Base-by-base conservation (phyloP, 2,329 filamentous ascomycete species). In the Colletotrichum graminicola region DNA sequence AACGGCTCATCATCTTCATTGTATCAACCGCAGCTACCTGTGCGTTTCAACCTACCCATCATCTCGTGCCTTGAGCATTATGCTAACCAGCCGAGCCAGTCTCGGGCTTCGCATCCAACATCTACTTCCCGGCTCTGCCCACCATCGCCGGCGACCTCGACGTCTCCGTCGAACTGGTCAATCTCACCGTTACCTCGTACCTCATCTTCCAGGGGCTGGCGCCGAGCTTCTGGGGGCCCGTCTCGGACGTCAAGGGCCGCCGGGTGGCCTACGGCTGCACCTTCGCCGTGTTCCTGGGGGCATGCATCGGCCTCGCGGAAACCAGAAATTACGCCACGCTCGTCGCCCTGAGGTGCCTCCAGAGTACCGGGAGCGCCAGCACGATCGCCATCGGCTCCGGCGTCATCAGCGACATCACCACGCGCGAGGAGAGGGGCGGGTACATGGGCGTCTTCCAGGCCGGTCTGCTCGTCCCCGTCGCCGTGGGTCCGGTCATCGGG, bases 371-470 rank as follows among this genome's bases (percentile, higher is more conserved):
- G 0, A 87, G 84, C 71, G 86, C 84, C 45, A 86, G 86, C 8
- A 90, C 88, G 0, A 82, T 90, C 34, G 85, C 89, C 0, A 80
- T 92, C 21, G 77, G 78, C 6, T 75, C 76, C 2, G 89, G 85
- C 0, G 85, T 91, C 0, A 84, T 91, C 5, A 86, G 85, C 1
- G 90, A 92, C 74, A 82, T 91, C 5, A 85, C 85, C 0, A 89
- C 87, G 0, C 84, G 84, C 1, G 83, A 84, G 0, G 89, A 92
- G 75, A 82, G 90, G 57, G 88, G 88, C 23, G 79, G 82, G 10
- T 87, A 86, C 75, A 85, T 90, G 74, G 88, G 84, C 51, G 83
- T 83, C 74, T 85, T 83, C 59, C 83, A 82, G 57, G 45, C 76
- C 3, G 78, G 78, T 36, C 75, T 71, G 49, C 57, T 80, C 14